Evolutionary conservation across 2,329 filamentous ascomycete species (phyloP).

Genomic region (Alternaria gansuensis): DNA sequence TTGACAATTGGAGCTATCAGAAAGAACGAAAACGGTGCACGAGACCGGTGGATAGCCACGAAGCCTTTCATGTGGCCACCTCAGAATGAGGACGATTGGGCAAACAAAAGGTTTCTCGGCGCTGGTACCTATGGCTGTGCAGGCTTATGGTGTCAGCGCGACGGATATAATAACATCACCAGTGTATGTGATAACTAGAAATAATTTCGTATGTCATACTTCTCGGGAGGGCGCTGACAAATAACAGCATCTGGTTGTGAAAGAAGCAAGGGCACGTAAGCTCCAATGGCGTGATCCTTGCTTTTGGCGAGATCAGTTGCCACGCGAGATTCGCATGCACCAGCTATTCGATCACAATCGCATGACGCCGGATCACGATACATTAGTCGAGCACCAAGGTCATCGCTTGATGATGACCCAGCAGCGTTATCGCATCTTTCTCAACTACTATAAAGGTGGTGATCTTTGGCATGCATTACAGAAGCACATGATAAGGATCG

Average conservation of each 20-base stretch:
- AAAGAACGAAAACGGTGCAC: neutral
- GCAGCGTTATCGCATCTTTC: conserved; percentile 16
- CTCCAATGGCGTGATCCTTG: conserved; percentile 13
- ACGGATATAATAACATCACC: conserved; percentile 14
- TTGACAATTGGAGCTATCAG: neutral
- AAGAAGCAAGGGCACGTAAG: conserved; percentile 3
- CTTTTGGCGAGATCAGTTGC: conserved; percentile 18
- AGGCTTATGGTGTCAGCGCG: conserved; percentile 15
- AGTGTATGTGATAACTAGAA: conserved; percentile 13
- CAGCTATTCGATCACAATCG: conserved; percentile 13
- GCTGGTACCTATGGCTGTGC: conserved; percentile 5
- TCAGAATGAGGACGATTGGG: conserved; percentile 2
- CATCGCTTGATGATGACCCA: conserved; percentile 25
- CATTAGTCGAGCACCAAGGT: conserved; percentile 14
- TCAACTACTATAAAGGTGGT: conserved; percentile 11
- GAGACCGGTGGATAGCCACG: neutral
- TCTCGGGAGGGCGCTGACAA: neutral
- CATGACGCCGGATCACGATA: neutral
- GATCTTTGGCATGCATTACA: conserved; percentile 1
- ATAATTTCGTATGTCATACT: neutral
- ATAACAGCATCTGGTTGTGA: conserved; percentile 19
- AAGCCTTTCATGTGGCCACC: conserved; percentile 1
- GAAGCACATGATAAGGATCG: neutral
- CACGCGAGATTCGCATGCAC: conserved; percentile 24
- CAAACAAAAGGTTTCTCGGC: conserved; percentile 15